Percentiles rank a stretch among this genome's conserved stretches.
phyloP scores from a whole-genome alignment of 2,329 filamentous ascomycete species.

The Triangularia setosa region DNA sequence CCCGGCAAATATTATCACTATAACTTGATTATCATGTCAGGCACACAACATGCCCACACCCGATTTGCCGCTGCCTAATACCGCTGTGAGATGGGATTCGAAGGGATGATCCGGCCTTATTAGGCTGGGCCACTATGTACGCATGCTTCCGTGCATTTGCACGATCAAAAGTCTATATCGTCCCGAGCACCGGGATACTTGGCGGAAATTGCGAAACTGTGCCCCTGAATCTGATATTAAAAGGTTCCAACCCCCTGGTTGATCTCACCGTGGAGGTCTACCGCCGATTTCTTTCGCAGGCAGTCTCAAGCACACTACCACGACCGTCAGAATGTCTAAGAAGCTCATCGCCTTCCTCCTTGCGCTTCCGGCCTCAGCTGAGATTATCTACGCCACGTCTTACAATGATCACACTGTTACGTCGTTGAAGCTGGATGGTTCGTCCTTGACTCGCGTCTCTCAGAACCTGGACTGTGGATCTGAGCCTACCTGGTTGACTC shows the following conservation, averaged over 20 bases:
- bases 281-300: not conserved
- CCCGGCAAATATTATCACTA: not conserved
- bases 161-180: not conserved
- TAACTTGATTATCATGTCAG: not conserved
- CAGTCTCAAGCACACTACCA: not conserved
- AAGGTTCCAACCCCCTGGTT: not conserved
- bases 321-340: not conserved
- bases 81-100: not conserved
- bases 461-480: slow-evolving; percentile 44
- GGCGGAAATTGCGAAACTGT: not conserved
- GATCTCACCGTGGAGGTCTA: not conserved
- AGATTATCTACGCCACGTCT: slow-evolving; percentile 22
- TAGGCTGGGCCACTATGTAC: not conserved
- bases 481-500: slow-evolving; percentile 57
- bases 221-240: not conserved
- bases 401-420: slow-evolving; percentile 21
- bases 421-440: slow-evolving; percentile 12
- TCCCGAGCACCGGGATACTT: not conserved
- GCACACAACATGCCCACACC: not conserved
- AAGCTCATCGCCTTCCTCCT: slow-evolving; percentile 16
- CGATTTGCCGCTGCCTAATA: not conserved
- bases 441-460: slow-evolving; percentile 10
- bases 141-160: not conserved
- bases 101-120: not conserved
- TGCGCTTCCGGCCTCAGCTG: slow-evolving; percentile 15